phyloP scores from a whole-genome alignment of 2,329 filamentous ascomycete genomes.

The Dothideomycetes sp. region DNA sequence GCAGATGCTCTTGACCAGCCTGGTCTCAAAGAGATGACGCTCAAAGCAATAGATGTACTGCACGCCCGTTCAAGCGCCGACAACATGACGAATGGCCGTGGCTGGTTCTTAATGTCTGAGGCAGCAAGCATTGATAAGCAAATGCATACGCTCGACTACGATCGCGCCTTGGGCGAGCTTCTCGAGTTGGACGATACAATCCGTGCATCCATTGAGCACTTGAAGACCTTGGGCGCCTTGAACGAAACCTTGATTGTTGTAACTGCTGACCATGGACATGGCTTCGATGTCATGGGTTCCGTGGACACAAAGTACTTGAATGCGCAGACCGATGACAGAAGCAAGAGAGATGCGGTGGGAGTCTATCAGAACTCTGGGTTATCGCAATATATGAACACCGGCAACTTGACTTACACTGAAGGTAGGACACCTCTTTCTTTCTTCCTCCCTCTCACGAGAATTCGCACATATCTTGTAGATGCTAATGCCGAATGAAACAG shows the following conservation, averaged over 20 bases:
- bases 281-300: conserved; percentile 75
- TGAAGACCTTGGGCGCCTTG: conserved; percentile 53
- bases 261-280: conserved; percentile 81
- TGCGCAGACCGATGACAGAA: conserved; percentile 52
- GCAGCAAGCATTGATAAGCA: conserved; percentile 81
- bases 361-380: conserved; percentile 62
- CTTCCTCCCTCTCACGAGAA: too few relatives aligned
- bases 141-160: conserved; percentile 79
- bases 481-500: too few relatives aligned
- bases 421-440: too few relatives aligned
- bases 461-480: too few relatives aligned
- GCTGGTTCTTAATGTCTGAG: conserved; percentile 83
- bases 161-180: conserved; percentile 73
- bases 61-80: conserved; percentile 42
- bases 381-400: conserved; percentile 61
- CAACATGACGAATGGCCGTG: too few relatives aligned
- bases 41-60: conserved; percentile 77
- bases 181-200: conserved; percentile 79
- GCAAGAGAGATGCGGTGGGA: conserved; percentile 66
- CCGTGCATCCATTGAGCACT: conserved; percentile 60
- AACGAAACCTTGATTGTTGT: conserved; percentile 71
- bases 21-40: conserved; percentile 79
- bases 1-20: conserved; percentile 62
- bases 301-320: conserved; percentile 71
- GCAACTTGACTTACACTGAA: too few relatives aligned